Base-by-base conservation (phyloP, 768 basidiomycete species). In the Tephrocybe sp. region DNA sequence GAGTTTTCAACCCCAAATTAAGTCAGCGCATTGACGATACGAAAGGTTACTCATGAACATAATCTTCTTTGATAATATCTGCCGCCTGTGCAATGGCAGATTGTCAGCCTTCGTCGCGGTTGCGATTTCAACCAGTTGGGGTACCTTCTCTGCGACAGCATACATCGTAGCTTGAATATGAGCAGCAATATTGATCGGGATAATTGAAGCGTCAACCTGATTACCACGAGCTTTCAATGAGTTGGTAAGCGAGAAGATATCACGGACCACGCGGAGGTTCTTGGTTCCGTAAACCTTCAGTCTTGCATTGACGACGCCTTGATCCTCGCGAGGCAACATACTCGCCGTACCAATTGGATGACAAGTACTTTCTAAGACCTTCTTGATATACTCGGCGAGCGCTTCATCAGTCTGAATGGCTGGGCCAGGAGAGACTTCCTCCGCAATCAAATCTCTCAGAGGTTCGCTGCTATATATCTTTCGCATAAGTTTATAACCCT, bases 291-390 rank as follows among this genome's bases (percentile, higher is more conserved):
- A 69, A 7, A 73, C 65, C 53, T 50, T 65, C 43, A 73, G 55
- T 25, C 58, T 36, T 9, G 65, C 60, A 50, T 72, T 69, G 1
- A 74, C 72, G 10, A 72, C 70, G 1, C 73, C 71, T 1, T 75
- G 76, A 4, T 39, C 36, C 3, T 38, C 15, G 2, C 34, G 36
- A 39, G 50, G 50, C n/a, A 51, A 41, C 25, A 51, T 9, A 21
- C 21, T 12, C 12, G 44, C 50, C 5, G 50, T 51, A 18, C 36
- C 50, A 32, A 51, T 14, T 10, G 43, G 43, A 23, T 51, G 43
- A 12, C 34, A 51, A 3, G 15, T 15, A 1, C 43, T 51, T 15
- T 8, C 20, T 10, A 46, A 23, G 3, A 18, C 4, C 3, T 38
- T 30, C 44, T 26, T 30, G 28, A 51, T 51, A 20, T 18, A 51